phyloP scores from a whole-genome alignment of 805 yeast genomes.

The Yarrowia sp. region DNA sequence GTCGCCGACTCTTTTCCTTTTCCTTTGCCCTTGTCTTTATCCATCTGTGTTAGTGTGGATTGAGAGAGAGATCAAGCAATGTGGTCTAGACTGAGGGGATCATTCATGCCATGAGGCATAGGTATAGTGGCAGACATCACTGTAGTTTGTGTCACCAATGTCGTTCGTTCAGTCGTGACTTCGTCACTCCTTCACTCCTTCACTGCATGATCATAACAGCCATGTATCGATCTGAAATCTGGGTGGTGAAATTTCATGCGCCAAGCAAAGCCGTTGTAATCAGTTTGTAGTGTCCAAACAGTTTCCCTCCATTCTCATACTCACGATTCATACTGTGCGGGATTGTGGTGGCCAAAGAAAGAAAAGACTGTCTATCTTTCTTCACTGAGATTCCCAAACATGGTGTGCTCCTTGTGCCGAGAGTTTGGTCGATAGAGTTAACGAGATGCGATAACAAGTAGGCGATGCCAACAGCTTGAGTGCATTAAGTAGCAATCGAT shows the following conservation, averaged over 20 bases:
- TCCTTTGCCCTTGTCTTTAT: slow-evolving; percentile 4
- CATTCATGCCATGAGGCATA: neutral
- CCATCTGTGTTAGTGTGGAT: slow-evolving; percentile 1
- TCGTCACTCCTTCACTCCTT: too few relatives aligned
- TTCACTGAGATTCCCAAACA: neutral
- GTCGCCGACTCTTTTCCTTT: slow-evolving; percentile 7
- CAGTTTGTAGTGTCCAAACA: too few relatives aligned
- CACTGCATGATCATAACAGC: too few relatives aligned
- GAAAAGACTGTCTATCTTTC: neutral
- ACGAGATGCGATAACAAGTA: slow-evolving; percentile 12
- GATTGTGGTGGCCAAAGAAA: neutral
- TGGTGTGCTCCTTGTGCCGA: neutral
- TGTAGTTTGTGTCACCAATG: too few relatives aligned
- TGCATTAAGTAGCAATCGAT: slow-evolving; percentile 1
- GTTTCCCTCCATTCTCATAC: neutral
- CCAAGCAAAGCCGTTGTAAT: too few relatives aligned
- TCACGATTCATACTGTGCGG: slow-evolving; percentile 13
- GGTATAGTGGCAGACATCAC: too few relatives aligned
- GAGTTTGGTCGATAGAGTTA: slow-evolving; percentile 15
- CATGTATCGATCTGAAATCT: too few relatives aligned
- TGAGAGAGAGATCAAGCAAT: too few relatives aligned
- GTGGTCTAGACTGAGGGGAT: neutral
- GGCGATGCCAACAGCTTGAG: neutral
- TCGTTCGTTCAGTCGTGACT: too few relatives aligned
- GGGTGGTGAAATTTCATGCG: neutral